phyloP scores from a whole-genome alignment of 2,329 filamentous ascomycete genomes.

The Curvularia sp. region DNA sequence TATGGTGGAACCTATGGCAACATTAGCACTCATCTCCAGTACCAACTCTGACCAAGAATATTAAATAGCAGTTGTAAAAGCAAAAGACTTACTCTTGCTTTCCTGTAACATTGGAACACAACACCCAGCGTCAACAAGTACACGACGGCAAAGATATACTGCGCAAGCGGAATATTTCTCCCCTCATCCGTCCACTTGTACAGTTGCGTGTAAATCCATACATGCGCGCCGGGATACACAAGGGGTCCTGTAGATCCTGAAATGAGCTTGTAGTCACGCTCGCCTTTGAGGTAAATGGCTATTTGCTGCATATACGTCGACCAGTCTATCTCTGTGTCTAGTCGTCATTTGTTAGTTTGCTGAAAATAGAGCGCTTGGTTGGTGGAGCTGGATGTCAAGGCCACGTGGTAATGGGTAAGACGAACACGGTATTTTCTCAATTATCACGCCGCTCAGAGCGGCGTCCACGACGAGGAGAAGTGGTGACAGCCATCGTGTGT shows the following conservation, averaged over 20 bases:
- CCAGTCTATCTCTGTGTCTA: conserved; percentile 99
- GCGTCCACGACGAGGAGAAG: conserved; percentile 74
- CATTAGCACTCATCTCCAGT: conserved; percentile 8
- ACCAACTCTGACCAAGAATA: not conserved
- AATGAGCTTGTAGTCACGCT: conserved; percentile 87
- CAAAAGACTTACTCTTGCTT: conserved; percentile 65
- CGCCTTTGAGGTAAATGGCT: conserved; percentile 77
- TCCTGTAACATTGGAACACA: conserved; percentile 82
- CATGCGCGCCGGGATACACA: conserved; percentile 92
- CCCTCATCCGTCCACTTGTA: conserved; percentile 81
- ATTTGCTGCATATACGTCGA: conserved; percentile 96
- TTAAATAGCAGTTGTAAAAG: not conserved
- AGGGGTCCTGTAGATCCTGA: conserved; percentile 88
- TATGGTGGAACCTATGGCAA: conserved; percentile 77
- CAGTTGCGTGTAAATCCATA: conserved; percentile 85
- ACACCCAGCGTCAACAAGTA: conserved; percentile 78
- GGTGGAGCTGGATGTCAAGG: not conserved
- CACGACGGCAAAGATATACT: conserved; percentile 79
- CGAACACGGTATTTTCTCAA: conserved; percentile 85
- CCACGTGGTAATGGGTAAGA: conserved; percentile 33
- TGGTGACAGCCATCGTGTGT: conserved; percentile 69
- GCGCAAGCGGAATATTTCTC: conserved; percentile 77
- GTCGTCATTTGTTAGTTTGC: not conserved
- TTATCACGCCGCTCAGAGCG: conserved; percentile 73
- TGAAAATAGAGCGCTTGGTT: not conserved